Evolutionary conservation across 805 yeast genomes (phyloP), one percentile per base, ranked within the genome.

Genomic region (Starmerella apicola): DNA sequence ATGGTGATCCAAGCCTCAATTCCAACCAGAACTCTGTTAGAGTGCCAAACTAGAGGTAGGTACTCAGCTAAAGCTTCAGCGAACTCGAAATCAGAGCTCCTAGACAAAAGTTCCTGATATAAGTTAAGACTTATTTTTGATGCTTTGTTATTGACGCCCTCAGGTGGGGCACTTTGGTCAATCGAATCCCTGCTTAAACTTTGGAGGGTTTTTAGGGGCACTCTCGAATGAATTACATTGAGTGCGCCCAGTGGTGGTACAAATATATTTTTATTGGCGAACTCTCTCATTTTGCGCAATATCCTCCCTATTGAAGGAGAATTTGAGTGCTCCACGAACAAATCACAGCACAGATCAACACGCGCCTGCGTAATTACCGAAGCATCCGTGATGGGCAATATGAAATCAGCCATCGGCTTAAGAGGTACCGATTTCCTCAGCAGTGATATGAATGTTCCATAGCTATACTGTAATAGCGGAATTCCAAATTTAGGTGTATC

Each of bases 191-290:
- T n/a, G n/a, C n/a, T n/a, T n/a, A n/a, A 12, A 39, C 27, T 12
- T 31, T 16, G 12, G 21, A 21, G 15, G 34, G 39, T 5, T 21
- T 23, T 9, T 18, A 20, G 22, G n/a, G n/a, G n/a, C n/a, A n/a
- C n/a, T n/a, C n/a, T n/a, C n/a, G n/a, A n/a, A n/a, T n/a, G n/a
- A n/a, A n/a, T n/a, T n/a, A n/a, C n/a, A n/a, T n/a, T n/a, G n/a
- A n/a, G n/a, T n/a, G 39, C 44, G 26, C 49, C 50, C 8, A 42
- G 16, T 7, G 48, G 49, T 6, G 50, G 50, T 5, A 46, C 22
- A 18, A 31, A 45, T 3, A 46, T 37, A 7, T 21, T 13, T 8
- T 42, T 26, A 8, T 20, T 20, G 38, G 39, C n/a, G 13, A 12
- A 6, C 10, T 15, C 12, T 8, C 40, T 24, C 42, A 46, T 41